phyloP scores from a whole-genome alignment of 495 filamentous ascomycete genomes.

The Hypoxylon rickii region DNA sequence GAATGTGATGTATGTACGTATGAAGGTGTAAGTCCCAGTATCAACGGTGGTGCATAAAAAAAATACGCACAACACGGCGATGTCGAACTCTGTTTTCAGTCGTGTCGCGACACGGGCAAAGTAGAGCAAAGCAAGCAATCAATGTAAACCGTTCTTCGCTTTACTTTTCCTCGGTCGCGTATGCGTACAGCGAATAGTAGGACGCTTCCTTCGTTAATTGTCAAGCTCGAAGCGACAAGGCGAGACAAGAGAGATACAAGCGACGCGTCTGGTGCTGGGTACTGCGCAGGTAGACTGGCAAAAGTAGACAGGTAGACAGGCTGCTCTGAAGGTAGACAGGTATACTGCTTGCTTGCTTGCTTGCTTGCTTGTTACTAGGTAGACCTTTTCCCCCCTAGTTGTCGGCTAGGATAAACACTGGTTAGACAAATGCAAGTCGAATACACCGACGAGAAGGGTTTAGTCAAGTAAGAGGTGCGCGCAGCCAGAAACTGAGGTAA shows the following conservation, averaged over 20 bases:
- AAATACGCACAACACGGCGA: constrained; percentile 11
- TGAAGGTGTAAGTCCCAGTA: background rate
- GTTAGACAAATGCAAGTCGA: constrained; percentile 15
- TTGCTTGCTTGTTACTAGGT: too few species aligned
- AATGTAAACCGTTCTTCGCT: constrained; percentile 4
- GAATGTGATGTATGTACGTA: constrained; percentile 4
- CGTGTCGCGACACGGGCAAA: constrained; percentile 17
- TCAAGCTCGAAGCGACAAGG: too few species aligned
- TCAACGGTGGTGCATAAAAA: constrained; percentile 21
- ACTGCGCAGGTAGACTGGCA: background rate
- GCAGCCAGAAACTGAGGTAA: constrained; percentile 21
- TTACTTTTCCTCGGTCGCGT: constrained; percentile 23
- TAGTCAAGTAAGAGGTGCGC: constrained; percentile 21
- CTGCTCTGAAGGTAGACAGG: too few species aligned
- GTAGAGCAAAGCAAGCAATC: constrained; percentile 1
- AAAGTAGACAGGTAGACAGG: too few species aligned
- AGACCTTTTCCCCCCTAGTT: too few species aligned
- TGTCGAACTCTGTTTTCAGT: constrained; percentile 24
- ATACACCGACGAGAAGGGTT: constrained; percentile 28
- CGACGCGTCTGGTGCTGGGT: constrained; percentile 19
- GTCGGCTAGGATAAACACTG: constrained; percentile 11
- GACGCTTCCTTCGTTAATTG: too few species aligned
- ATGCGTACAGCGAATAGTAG: too few species aligned
- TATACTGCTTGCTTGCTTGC: too few species aligned
- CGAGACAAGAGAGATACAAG: too few species aligned